Evolutionary conservation across 2,329 filamentous ascomycete genomes (phyloP).

Genomic region (Diatrype stigma): DNA sequence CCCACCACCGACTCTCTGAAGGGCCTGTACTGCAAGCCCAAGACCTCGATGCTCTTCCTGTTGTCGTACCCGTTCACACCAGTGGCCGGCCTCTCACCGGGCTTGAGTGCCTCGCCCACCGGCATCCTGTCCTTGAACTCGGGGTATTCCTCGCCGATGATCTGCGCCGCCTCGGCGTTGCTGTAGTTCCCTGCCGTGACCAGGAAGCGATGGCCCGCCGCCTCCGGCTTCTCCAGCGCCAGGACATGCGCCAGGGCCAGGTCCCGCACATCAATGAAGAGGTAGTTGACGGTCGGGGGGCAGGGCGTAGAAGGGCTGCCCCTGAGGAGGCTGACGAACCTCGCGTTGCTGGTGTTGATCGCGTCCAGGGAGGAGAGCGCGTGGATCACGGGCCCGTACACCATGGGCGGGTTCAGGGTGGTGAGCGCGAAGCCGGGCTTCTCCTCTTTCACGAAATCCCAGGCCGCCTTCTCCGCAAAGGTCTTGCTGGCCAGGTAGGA

Average conservation of each 20-base stretch:
- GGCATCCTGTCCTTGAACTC: too few species aligned
- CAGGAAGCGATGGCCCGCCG: conserved; percentile 44
- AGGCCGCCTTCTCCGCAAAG: conserved; percentile 45
- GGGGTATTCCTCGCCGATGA: too few species aligned
- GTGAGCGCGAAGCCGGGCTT: conserved; percentile 38
- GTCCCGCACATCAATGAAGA: conserved; percentile 52
- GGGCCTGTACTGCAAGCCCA: too few species aligned
- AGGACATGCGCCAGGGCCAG: conserved; percentile 44
- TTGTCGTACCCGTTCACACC: too few species aligned
- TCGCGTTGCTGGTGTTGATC: conserved; percentile 48
- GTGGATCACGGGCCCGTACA: conserved; percentile 45
- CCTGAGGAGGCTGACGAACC: too few species aligned
- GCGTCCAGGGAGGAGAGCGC: conserved; percentile 35
- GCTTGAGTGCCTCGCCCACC: too few species aligned
- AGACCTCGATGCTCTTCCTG: too few species aligned
- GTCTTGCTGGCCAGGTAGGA: conserved; percentile 47
- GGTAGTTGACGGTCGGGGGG: too few species aligned
- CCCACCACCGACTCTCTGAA: too few species aligned
- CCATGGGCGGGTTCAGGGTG: conserved; percentile 39
- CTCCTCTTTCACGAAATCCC: conserved; percentile 40
- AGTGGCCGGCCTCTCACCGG: too few species aligned
- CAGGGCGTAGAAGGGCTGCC: too few species aligned
- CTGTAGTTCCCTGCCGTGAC: conserved; percentile 40
- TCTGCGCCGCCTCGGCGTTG: too few species aligned
- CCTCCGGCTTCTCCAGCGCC: conserved; percentile 41